Evolutionary conservation across 352 stramenopile species (phyloP).

Genomic region (Globisporangium abappressorium): DNA sequence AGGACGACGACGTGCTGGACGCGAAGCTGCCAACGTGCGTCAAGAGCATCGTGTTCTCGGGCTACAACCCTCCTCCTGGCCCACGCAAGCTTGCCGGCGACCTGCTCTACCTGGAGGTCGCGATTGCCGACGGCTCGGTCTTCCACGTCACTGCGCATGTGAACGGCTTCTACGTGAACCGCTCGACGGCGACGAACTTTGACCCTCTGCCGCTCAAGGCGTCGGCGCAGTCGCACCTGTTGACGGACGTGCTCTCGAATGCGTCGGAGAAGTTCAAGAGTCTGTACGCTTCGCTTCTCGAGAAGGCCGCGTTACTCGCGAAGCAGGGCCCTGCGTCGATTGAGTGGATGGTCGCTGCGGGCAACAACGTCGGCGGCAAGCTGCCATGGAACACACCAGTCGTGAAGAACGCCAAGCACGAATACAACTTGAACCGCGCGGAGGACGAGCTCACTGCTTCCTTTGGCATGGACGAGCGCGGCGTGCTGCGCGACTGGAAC

Average conservation of each 20-base stretch:
- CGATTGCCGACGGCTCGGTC: constrained; percentile 58
- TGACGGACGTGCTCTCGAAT: constrained; percentile 77
- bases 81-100: constrained; percentile 91
- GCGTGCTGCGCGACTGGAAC: constrained; percentile 95
- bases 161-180: constrained; percentile 94
- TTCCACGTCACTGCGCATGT: constrained; percentile 89
- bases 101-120: constrained; percentile 92
- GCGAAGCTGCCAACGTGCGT: constrained; percentile 81
- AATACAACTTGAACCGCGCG: constrained; percentile 79
- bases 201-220: constrained; percentile 70
- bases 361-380: constrained; percentile 71
- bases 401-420: constrained; percentile 36
- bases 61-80: constrained; percentile 93
- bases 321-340: constrained; percentile 81
- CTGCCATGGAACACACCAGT: constrained; percentile 76
- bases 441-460: constrained; percentile 89
- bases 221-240: constrained; percentile 46
- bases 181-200: constrained; percentile 70
- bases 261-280: constrained; percentile 72
- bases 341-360: constrained; percentile 82
- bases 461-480: constrained; percentile 92
- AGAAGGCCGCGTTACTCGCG: constrained; percentile 67
- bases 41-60: constrained; percentile 91
- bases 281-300: constrained; percentile 73
- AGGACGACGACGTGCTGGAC: constrained; percentile 35